Evolutionary conservation across 1,284 basidiomycete genomes (phyloP), one percentile per base, ranked within the genome.

Genomic region (Sporisorium iseilematis-ciliati): DNA sequence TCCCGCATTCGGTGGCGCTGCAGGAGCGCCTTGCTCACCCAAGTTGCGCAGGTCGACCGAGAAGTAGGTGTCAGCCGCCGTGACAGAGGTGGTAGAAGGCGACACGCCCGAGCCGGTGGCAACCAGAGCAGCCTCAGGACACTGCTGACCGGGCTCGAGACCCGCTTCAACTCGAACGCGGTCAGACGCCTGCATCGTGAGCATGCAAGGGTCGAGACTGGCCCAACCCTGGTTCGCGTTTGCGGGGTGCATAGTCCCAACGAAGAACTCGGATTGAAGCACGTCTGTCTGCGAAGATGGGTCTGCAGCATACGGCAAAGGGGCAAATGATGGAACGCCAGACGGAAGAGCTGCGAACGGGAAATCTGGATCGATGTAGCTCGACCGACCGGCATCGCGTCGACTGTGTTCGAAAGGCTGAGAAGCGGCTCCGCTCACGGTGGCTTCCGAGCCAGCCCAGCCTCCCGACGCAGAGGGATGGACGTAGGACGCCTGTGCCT

Each of bases 191-290:
- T 57, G 68, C 25, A 55, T 25, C 11, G 54, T 43, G 8, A 65
- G 45, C 55, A 58, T 62, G 33, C 51, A 57, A 14, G 68, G 51
- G 42, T 65, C 67, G 7, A 65, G 49, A 14, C 42, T 61, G 38
- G 50, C 38, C 57, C 62, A 61, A 21, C 48, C 31, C 4, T 35
- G 40, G 14, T 51, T 46, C 21, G 48, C 41, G 21, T 43, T 48
- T n/a, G 26, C 33, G 3, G 50, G 31, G 3, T 33, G 54, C 59
- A 71, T 58, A 14, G 45, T 25, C 5, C 48, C 58, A 16, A 65
- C 40, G 21, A 71, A 71, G 55, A 65, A 71, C 38, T 71, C 68
- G 21, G 68, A 71, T 45, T 62, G 63, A 8, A 62, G 43, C 43
- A 61, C 20, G 10, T 65, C 68, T 31, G 53, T 14, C 16, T 54